Evolutionary conservation across 768 basidiomycete species (phyloP).

Genomic region (Galerina sulciceps): DNA sequence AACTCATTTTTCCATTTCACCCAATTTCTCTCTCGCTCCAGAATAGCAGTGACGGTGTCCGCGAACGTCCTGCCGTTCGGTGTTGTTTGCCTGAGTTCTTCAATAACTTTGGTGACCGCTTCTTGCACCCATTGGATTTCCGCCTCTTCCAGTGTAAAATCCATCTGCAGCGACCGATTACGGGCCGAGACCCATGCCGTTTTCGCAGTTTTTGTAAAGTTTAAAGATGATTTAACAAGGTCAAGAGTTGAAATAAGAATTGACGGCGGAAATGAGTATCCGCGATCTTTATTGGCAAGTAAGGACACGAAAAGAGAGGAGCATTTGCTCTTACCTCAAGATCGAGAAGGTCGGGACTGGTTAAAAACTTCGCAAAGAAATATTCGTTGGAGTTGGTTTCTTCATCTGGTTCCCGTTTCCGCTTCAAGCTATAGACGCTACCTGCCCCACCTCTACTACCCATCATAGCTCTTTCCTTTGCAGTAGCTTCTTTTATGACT

Average conservation of each 20-base stretch:
- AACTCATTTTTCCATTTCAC: conserved; percentile 87
- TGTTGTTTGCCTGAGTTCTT: conserved; percentile 72
- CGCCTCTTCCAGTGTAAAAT: conserved; percentile 71
- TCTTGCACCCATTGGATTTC: conserved; percentile 83
- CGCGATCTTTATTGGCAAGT: conserved; percentile 60
- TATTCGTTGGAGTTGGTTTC: conserved; percentile 69
- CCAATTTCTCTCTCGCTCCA: conserved; percentile 90
- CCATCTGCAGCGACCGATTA: conserved; percentile 83
- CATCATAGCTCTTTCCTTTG: conserved; percentile 88
- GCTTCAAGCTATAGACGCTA: conserved; percentile 50
- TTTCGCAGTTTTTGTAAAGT: conserved; percentile 74
- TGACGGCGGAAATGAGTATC: conserved; percentile 94
- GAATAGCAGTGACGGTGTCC: conserved; percentile 70
- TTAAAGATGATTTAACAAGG: conserved; percentile 77
- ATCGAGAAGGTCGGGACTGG: conserved; percentile 83
- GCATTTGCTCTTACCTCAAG: conserved; percentile 65
- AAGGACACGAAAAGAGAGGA: neutral
- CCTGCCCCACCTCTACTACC: conserved; percentile 61
- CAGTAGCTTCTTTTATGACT: conserved; percentile 84
- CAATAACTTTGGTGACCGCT: conserved; percentile 57
- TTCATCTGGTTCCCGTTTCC: conserved; percentile 68
- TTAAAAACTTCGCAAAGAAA: conserved; percentile 94
- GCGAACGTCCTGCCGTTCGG: conserved; percentile 79
- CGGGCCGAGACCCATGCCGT: conserved; percentile 60
- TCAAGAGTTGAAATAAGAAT: conserved; percentile 83